A percentile compares a stretch with the other conserved stretches of the same genome.
Conservation (phyloP, 208 protist species). For the Trypanosoma avium region DNA sequence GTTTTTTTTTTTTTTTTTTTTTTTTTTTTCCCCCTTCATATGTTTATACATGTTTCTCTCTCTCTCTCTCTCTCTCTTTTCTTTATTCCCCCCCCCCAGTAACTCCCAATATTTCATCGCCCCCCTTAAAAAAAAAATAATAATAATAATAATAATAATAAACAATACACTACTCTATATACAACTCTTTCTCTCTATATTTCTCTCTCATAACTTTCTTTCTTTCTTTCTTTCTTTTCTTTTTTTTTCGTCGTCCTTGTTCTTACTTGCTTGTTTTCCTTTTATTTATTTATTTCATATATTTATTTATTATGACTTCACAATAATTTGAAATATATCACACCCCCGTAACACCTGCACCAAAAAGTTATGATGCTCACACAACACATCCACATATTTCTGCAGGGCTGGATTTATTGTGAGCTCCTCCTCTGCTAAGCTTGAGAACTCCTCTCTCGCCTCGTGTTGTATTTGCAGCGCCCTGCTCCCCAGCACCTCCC, state of each 20-base stretch:
- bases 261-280: neutral
- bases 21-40: neutral
- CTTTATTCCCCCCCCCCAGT: too few relatives aligned
- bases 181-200: slow-evolving; percentile 10
- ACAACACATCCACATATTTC: slow-evolving; percentile 84
- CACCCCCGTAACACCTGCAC: slow-evolving; percentile 85
- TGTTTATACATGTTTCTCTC: neutral
- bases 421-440: slow-evolving; percentile 53
- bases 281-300: neutral
- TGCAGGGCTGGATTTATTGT: slow-evolving; percentile 77
- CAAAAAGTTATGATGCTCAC: slow-evolving; percentile 89
- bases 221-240: slow-evolving; percentile 9
- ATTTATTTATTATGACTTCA: slow-evolving; percentile 63
- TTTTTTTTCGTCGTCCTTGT: neutral
- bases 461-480: slow-evolving; percentile 84
- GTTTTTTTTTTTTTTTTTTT: slow-evolving; percentile 16
- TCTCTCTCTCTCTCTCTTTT: too few relatives aligned
- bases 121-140: too few relatives aligned
- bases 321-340: slow-evolving; percentile 88
- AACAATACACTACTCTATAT: neutral
- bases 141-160: neutral
- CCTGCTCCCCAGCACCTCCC: slow-evolving; percentile 75
- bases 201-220: slow-evolving; percentile 15
- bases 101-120: too few relatives aligned
- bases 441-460: slow-evolving; percentile 71